Conservation (phyloP, 108 stramenopile species). For the Fragilaria crotonensis region DNA sequence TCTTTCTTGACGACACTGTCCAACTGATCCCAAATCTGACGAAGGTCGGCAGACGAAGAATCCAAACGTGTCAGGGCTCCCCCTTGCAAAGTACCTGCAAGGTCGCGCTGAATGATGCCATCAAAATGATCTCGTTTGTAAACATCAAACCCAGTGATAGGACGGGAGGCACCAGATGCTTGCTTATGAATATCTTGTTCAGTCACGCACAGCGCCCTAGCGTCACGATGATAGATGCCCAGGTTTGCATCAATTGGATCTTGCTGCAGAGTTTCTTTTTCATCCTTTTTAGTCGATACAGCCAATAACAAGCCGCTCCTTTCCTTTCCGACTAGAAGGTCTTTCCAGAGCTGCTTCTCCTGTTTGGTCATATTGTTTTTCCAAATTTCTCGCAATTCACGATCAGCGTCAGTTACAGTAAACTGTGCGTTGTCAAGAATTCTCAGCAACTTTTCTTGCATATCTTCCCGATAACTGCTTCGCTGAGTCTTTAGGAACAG, state of each 20-base stretch:
- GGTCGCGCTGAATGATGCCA: too few species aligned
- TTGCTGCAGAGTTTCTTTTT: neutral
- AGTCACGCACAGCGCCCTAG: neutral
- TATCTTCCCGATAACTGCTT: constrained; percentile 12
- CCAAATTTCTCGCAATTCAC: constrained; percentile 23
- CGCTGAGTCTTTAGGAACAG: constrained; percentile 20
- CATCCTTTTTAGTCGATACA: neutral
- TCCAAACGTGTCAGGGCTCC: too few species aligned
- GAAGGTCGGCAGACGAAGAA: too few species aligned
- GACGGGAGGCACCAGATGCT: too few species aligned
- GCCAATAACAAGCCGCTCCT: neutral
- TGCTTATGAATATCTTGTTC: neutral
- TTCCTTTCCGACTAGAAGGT: neutral
- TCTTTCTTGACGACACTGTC: neutral
- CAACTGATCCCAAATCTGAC: too few species aligned
- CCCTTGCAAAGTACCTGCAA: too few species aligned
- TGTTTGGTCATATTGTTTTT: constrained; percentile 3
- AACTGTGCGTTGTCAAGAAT: constrained; percentile 3
- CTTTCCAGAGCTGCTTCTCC: neutral
- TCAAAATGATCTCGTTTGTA: too few species aligned
- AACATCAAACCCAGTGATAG: too few species aligned
- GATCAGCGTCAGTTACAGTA: constrained; percentile 23
- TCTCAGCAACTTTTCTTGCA: constrained; percentile 10
- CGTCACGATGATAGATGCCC: neutral
- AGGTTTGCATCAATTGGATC: neutral